phyloP scores from a whole-genome alignment of 257 asterid genomes.

The Nicotiana otophora region DNA sequence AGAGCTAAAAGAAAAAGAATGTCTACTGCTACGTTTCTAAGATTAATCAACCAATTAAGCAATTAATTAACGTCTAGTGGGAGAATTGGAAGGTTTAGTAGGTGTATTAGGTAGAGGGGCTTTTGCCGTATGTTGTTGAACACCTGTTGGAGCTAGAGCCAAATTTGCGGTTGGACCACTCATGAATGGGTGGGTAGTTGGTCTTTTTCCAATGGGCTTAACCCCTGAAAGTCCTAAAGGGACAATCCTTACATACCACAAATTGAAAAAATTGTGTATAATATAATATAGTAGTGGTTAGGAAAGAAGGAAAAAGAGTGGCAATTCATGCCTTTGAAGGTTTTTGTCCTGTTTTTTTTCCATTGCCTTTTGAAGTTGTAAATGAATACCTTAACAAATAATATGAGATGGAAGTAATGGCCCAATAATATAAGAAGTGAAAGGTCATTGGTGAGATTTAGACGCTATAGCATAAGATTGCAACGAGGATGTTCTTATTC shows the following conservation, averaged over 20 bases:
- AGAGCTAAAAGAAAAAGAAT: too few relatives aligned
- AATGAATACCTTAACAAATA: not conserved
- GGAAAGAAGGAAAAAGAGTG: not conserved
- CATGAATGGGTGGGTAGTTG: too few relatives aligned
- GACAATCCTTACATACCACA: not conserved
- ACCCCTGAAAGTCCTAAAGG: not conserved
- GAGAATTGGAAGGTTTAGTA: not conserved
- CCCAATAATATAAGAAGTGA: too few relatives aligned
- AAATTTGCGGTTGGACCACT: not conserved
- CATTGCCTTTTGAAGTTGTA: not conserved
- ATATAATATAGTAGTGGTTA: not conserved
- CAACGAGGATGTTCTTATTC: too few relatives aligned
- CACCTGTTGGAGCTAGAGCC: not conserved
- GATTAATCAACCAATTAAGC: too few relatives aligned
- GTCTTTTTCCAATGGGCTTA: too few relatives aligned
- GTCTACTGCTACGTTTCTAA: too few relatives aligned
- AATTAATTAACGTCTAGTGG: too few relatives aligned
- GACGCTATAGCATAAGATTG: too few relatives aligned
- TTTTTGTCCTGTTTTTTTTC: not conserved
- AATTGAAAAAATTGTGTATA: not conserved
- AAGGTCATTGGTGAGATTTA: too few relatives aligned
- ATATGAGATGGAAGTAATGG: too few relatives aligned
- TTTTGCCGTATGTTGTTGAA: not conserved
- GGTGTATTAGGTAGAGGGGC: not conserved
- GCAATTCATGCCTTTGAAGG: not conserved